Conservation (phyloP, 495 filamentous ascomycete genomes). For the Lasiosphaeria hispida region DNA sequence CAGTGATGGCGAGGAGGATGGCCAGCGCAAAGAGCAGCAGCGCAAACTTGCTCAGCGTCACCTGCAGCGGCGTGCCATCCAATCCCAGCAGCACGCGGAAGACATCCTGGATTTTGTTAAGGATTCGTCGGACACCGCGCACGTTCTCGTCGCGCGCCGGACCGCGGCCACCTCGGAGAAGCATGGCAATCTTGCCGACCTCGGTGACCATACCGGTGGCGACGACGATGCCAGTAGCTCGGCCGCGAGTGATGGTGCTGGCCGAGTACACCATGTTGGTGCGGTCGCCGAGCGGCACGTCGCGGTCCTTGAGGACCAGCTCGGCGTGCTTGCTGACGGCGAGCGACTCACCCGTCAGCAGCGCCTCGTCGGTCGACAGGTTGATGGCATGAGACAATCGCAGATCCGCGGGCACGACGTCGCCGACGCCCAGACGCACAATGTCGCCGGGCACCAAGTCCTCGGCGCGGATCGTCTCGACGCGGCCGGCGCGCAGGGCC, state of each 20-base stretch:
- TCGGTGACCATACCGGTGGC: constrained; percentile 77
- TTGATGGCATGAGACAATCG: constrained; percentile 77
- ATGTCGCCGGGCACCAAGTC: constrained; percentile 78
- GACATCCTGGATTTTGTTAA: constrained; percentile 16
- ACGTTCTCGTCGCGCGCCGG: constrained; percentile 57
- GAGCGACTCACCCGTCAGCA: constrained; percentile 68
- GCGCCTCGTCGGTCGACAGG: constrained; percentile 42
- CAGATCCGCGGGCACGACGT: constrained; percentile 76
- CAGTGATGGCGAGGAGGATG: constrained; percentile 71
- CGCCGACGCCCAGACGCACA: constrained; percentile 73
- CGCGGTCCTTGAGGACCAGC: constrained; percentile 33
- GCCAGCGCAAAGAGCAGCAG: constrained; percentile 72
- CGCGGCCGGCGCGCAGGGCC: constrained; percentile 66
- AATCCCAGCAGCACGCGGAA: constrained; percentile 54
- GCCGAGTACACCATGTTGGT: constrained; percentile 69
- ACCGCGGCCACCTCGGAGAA: constrained; percentile 50
- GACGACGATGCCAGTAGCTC: constrained; percentile 61
- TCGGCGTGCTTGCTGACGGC: constrained; percentile 40
- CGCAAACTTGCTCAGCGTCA: constrained; percentile 72
- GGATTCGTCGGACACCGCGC: neutral
- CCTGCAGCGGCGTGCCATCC: constrained; percentile 74
- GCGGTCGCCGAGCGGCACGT: constrained; percentile 61
- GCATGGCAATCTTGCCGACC: constrained; percentile 75
- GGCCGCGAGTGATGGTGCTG: constrained; percentile 64
- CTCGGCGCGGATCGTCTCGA: constrained; percentile 58